A percentile compares a stretch with the other conserved stretches of the same genome.
Conservation (phyloP, 371 early-diverging fungal species). For the Batrachochytrium dendrobatidis region DNA sequence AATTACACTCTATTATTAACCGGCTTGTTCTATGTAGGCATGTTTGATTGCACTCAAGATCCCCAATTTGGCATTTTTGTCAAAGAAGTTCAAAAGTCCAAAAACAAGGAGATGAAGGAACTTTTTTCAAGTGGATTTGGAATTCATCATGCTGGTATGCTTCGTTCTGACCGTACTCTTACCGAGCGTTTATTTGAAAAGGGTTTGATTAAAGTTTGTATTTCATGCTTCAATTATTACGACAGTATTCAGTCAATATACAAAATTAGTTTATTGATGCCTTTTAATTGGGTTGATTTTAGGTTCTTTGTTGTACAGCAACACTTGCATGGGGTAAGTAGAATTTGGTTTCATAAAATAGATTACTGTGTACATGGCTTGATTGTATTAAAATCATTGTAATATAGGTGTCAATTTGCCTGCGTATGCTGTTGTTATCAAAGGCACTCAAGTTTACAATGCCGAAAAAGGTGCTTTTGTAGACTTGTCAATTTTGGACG, state of each 20-base stretch:
- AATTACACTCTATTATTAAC: neutral
- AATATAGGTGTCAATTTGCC: constrained; percentile 88
- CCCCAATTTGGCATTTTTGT: constrained; percentile 38
- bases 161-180: constrained; percentile 78
- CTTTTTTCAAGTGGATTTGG: constrained; percentile 80
- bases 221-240: neutral
- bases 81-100: constrained; percentile 51
- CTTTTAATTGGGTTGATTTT: constrained; percentile 14
- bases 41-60: constrained; percentile 35
- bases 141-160: constrained; percentile 98
- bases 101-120: constrained; percentile 80
- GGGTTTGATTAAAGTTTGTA: constrained; percentile 63
- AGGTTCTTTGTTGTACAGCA: constrained; percentile 94
- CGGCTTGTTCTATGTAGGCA: constrained; percentile 10
- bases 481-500: constrained; percentile 91
- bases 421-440: constrained; percentile 97
- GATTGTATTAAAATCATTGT: too few species aligned
- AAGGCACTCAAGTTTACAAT: constrained; percentile 97
- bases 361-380: too few species aligned
- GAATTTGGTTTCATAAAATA: neutral
- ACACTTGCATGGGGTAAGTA: constrained; percentile 97
- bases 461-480: constrained; percentile 85
- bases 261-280: neutral
- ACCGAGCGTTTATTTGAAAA: constrained; percentile 89
- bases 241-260: neutral